A percentile compares a stretch with the other conserved stretches of the same genome.
phyloP scores from a whole-genome alignment of 805 yeast genomes.

The Starmerella asiatica region DNA sequence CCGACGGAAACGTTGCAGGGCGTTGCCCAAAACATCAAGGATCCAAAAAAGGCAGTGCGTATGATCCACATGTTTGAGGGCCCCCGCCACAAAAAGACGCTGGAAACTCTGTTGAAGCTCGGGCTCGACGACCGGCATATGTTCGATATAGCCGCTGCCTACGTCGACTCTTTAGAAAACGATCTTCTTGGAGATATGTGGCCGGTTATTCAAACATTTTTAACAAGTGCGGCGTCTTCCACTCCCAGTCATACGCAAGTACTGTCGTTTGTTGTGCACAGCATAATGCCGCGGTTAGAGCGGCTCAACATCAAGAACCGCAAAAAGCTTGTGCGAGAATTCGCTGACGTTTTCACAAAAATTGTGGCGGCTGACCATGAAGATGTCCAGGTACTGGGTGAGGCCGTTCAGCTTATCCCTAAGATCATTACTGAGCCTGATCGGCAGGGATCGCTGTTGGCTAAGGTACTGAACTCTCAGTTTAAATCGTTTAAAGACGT shows the following conservation, averaged over 20 bases:
- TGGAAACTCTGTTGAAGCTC: conserved; percentile 13
- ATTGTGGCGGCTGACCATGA: conserved; percentile 17
- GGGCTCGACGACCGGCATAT: conserved; percentile 3
- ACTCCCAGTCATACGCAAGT: not conserved
- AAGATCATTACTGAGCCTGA: conserved; percentile 46
- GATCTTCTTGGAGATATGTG: conserved; percentile 76
- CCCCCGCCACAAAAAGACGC: conserved; percentile 14
- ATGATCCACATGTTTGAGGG: conserved; percentile 21
- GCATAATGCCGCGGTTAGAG: conserved; percentile 11
- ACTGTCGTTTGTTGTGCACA: conserved; percentile 4
- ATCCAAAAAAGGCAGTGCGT: conserved; percentile 13
- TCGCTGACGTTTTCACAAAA: conserved; percentile 34
- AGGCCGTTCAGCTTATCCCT: conserved; percentile 32
- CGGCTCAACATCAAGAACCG: conserved; percentile 7
- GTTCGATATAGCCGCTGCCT: conserved; percentile 40
- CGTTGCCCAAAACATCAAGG: conserved; percentile 6
- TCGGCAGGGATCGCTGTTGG: conserved; percentile 37
- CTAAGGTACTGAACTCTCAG: conserved; percentile 33
- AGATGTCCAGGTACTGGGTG: conserved; percentile 21
- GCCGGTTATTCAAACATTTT: conserved; percentile 41
- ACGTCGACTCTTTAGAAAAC: conserved; percentile 51
- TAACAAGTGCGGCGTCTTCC: conserved; percentile 44
- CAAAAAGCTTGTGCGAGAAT: conserved; percentile 41
- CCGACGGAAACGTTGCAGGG: conserved; percentile 16
- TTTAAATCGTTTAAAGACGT: conserved; percentile 8